A percentile compares a stretch with the other conserved stretches of the same genome.
These are phyloP conservation scores for Saccharomycopsis malanga DNA, from an alignment of 805 yeast species.

Conservation along the genomic window DNA sequence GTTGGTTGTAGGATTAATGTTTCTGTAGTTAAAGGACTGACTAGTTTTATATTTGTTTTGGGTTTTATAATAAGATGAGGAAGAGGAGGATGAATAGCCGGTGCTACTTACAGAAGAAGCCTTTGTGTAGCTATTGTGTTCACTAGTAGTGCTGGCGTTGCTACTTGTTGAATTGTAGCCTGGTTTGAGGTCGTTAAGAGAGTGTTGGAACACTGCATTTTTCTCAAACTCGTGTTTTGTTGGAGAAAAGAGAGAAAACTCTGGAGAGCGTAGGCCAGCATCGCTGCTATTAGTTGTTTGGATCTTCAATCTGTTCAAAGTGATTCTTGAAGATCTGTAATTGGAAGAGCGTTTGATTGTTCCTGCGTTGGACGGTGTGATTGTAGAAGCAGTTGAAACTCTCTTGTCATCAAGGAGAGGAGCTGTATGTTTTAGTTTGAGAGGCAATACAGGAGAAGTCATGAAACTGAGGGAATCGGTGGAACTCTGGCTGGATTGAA, in stretches of 20 bases:
- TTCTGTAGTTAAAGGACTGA: no score
- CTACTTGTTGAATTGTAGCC: not conserved
- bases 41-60: no score
- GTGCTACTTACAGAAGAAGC: no score
- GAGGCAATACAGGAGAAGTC: slow-evolving; percentile 5
- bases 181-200: not conserved
- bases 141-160: not conserved
- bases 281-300: not conserved
- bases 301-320: slow-evolving; percentile 11
- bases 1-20: not conserved
- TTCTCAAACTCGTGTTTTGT: slow-evolving; percentile 6
- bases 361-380: slow-evolving; percentile 11
- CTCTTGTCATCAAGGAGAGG: slow-evolving; percentile 1
- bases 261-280: slow-evolving; percentile 7
- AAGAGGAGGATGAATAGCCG: no score
- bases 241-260: slow-evolving; percentile 20
- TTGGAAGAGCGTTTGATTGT: not conserved
- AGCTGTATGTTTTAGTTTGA: slow-evolving; percentile 3
- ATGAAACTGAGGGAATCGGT: not conserved
- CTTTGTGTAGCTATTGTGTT: not conserved
- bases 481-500: not conserved
- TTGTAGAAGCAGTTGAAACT: slow-evolving; percentile 19
- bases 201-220: not conserved
- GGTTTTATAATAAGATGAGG: no score
- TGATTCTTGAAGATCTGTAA: slow-evolving; percentile 19